phyloP scores from a whole-genome alignment of 306 rosid species.

The Prunus padus region DNA sequence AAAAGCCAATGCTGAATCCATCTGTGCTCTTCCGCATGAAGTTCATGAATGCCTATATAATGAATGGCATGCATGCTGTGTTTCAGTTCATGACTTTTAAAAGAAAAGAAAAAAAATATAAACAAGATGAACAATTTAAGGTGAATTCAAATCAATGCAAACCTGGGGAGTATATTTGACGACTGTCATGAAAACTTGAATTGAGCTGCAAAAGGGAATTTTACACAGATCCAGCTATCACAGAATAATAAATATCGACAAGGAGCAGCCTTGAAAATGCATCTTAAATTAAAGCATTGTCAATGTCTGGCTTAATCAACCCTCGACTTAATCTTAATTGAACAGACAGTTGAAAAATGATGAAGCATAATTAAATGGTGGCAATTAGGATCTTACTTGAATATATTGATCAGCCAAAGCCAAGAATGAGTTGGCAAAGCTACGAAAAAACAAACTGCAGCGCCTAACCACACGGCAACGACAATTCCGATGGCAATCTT shows the following conservation, averaged over 20 bases:
- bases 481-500: conserved; percentile 53
- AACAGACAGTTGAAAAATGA: no score
- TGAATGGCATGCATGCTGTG: background rate
- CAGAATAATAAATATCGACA: no score
- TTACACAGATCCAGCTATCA: background rate
- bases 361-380: no score
- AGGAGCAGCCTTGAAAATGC: background rate
- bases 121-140: background rate
- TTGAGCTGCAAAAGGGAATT: conserved; percentile 49
- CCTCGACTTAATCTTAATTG: no score
- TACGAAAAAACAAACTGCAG: conserved; percentile 64
- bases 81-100: background rate
- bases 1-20: conserved; percentile 77
- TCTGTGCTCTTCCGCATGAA: conserved; percentile 71
- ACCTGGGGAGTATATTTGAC: conserved; percentile 94
- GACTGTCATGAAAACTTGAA: conserved; percentile 78
- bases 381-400: conserved; percentile 48
- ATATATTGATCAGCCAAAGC: conserved; percentile 81
- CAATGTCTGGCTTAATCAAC: background rate
- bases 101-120: background rate
- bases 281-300: background rate
- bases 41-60: conserved; percentile 71
- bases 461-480: conserved; percentile 54
- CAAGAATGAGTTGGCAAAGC: conserved; percentile 66
- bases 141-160: background rate